Evolutionary conservation across 2,329 filamentous ascomycete genomes (phyloP).

Genomic region (Colletotrichum lentis): DNA sequence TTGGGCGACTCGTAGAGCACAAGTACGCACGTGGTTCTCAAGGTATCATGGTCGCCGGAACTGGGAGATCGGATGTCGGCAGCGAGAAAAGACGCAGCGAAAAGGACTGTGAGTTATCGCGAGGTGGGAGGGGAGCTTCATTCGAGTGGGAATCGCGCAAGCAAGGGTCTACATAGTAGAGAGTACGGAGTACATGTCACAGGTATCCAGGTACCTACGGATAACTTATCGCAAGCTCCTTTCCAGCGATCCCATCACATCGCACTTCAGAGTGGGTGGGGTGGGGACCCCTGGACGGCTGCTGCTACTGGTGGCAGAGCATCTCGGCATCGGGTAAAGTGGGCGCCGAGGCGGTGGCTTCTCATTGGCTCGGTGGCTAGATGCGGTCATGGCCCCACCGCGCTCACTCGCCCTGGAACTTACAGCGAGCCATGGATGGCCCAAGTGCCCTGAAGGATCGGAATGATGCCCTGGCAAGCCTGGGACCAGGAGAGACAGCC

Average conservation of each 20-base stretch:
- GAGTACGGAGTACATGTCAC: conserved; percentile 13
- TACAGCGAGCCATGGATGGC: not conserved
- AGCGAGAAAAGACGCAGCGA: not conserved
- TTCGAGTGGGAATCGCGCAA: conserved; percentile 14
- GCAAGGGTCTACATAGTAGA: no score
- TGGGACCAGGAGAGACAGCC: conserved; percentile 30
- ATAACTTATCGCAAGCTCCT: conserved; percentile 18
- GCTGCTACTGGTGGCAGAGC: not conserved
- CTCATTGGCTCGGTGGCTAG: conserved; percentile 26
- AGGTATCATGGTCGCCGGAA: conserved; percentile 18
- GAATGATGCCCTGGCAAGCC: conserved; percentile 16
- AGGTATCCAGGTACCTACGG: not conserved
- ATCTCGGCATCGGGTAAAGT: conserved; percentile 28
- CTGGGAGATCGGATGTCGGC: not conserved
- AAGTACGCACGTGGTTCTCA: conserved; percentile 20
- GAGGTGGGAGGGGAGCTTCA: conserved; percentile 15
- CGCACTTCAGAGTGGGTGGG: conserved; percentile 22
- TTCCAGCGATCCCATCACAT: conserved; percentile 25
- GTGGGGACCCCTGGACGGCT: conserved; percentile 2
- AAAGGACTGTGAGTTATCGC: conserved; percentile 3
- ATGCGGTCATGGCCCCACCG: conserved; percentile 33
- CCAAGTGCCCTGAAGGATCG: conserved; percentile 22
- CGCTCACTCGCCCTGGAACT: conserved; percentile 5
- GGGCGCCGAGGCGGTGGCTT: not conserved
- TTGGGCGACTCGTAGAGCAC: not conserved